A percentile compares a stretch with the other conserved stretches of the same genome.
Evolutionary conservation across 202 grass and related monocot species (phyloP).

Genomic region (Digitaria exilis): DNA sequence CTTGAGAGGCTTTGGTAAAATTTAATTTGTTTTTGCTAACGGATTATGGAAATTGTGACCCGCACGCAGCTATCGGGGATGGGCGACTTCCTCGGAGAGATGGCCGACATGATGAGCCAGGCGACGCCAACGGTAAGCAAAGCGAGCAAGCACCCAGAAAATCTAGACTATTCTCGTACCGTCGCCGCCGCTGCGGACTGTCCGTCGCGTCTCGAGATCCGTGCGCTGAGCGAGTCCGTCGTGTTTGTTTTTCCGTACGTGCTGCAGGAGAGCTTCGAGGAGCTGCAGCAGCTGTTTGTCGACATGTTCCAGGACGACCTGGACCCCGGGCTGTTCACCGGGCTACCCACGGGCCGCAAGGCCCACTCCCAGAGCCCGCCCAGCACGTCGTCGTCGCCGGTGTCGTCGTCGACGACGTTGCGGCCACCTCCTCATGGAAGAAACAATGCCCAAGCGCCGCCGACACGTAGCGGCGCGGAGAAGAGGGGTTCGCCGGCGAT

Average conservation of each 20-base stretch:
- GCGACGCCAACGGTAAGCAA: conserved; percentile 58
- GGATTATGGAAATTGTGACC: not conserved
- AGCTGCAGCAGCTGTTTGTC: conserved; percentile 86
- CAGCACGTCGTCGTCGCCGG: not conserved
- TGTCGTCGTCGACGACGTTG: not conserved
- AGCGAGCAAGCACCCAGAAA: not conserved
- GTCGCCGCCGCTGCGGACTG: not conserved
- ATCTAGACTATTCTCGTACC: not conserved
- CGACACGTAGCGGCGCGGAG: not conserved
- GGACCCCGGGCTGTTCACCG: conserved; percentile 32
- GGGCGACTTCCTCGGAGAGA: conserved; percentile 88
- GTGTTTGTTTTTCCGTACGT: not conserved
- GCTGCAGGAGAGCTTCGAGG: conserved; percentile 75
- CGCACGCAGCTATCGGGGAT: conserved; percentile 61
- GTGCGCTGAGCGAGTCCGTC: not conserved
- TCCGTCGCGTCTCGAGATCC: not conserved
- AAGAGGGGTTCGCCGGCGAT: not conserved
- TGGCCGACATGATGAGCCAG: conserved; percentile 92
- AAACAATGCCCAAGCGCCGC: not conserved
- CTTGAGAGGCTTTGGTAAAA: too few relatives aligned
- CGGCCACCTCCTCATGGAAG: not conserved
- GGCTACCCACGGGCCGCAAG: not conserved
- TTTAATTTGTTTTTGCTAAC: too few relatives aligned
- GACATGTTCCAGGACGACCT: conserved; percentile 89
- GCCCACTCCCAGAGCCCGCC: not conserved